Conservation (phyloP, 2,329 filamentous ascomycete genomes). For the Trichoderma hamatum region DNA sequence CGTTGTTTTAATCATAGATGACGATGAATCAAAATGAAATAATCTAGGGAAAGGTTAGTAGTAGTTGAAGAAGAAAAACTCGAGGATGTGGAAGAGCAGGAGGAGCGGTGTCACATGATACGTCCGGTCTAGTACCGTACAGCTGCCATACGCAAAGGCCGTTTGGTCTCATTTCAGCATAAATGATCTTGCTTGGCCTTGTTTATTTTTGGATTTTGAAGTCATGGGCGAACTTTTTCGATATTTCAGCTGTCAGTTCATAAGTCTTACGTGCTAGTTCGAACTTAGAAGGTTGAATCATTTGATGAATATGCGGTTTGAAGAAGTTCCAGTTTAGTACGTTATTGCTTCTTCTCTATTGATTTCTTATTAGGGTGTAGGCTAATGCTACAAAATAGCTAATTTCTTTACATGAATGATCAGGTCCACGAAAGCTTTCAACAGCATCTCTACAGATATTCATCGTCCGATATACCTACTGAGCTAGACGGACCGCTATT, state of each 20-base stretch:
- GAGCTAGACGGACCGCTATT: background rate
- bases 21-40: too few relatives aligned
- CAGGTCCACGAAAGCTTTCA: background rate
- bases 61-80: background rate
- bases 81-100: background rate
- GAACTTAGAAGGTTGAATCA: background rate
- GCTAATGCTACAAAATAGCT: background rate
- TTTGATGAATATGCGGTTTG: background rate
- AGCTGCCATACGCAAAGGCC: background rate
- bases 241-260: background rate
- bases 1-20: background rate
- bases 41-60: background rate
- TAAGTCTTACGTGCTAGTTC: background rate
- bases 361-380: background rate
- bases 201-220: background rate
- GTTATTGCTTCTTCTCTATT: background rate
- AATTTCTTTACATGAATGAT: background rate
- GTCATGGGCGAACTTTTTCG: background rate
- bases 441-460: background rate
- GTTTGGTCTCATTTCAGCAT: background rate
- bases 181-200: background rate
- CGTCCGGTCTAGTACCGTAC: background rate
- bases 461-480: background rate
- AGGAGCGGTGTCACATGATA: conserved; percentile 15
- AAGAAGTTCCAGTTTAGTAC: background rate